These are phyloP conservation scores for Rheum nobile DNA, from an alignment of 148 eudicot genomes.

Conservation along the genomic window DNA sequence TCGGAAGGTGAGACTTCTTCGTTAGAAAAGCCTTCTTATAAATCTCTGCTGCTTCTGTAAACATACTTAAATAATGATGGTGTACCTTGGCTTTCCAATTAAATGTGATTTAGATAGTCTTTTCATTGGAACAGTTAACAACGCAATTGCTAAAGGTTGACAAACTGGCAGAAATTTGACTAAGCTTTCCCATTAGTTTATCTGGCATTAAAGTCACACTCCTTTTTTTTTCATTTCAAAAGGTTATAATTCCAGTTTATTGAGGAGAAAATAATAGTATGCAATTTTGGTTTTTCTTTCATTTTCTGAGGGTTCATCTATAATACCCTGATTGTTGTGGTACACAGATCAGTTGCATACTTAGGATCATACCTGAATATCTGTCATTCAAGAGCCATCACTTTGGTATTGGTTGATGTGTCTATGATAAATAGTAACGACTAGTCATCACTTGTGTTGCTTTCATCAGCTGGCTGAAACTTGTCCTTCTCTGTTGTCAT, in stretches of 20 bases:
- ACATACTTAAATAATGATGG: neutral
- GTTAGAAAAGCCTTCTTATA: neutral
- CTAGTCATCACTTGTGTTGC: neutral
- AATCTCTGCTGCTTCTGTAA: neutral
- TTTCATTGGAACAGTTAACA: neutral
- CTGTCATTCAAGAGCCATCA: neutral
- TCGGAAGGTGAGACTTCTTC: constrained; percentile 70
- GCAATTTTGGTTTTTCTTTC: neutral
- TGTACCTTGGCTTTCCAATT: neutral
- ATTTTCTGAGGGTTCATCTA: too few relatives aligned
- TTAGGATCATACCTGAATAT: neutral
- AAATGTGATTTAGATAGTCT: neutral
- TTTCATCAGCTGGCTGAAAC: neutral
- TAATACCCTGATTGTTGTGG: neutral
- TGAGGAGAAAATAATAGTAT: neutral
- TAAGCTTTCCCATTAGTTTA: neutral
- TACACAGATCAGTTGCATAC: neutral
- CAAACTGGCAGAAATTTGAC: neutral
- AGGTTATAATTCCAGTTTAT: neutral
- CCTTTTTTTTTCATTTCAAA: neutral
- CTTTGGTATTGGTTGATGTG: neutral
- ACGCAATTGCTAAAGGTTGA: neutral
- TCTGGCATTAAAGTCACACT: neutral
- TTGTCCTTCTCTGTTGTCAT: neutral
- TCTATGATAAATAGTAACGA: neutral